Base-by-base conservation (phyloP, 192 early-diverging fungal genomes). In the Chytriomyces hyalinus region DNA sequence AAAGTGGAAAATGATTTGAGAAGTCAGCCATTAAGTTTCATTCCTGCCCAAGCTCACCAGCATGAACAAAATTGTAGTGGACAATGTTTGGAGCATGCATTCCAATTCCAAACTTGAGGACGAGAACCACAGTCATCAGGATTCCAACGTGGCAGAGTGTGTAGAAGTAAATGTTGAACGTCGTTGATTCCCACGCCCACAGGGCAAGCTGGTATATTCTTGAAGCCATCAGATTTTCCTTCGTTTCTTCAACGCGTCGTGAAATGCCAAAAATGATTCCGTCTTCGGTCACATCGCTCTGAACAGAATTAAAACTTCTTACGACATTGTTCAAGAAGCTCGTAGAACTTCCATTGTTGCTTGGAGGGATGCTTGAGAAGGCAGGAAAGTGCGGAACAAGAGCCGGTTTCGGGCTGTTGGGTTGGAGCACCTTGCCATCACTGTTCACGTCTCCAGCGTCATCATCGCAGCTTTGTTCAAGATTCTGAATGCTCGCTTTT, bases 281-380 rank as follows among this genome's bases (percentile, higher is more conserved):
- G 64, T 75, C 73, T 20, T 75, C 73, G 13, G 73, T 75, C 64
- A 75, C 66, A 24, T 75, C 73, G 20, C 53, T 57, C 20, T 57
- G 53, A 13, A 57, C 20, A 13, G 53, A 57, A n/a, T 57, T 13
- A 13, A 13, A 20, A 57, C 53, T 57, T 20, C 20, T 13, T 20
- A 1, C 20, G 15, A 13, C 53, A 57, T n/a, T n/a, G 13, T 13
- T 5, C 15, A 13, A n/a, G 20, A n/a, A n/a, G 13, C 15, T n/a
- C 20, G 5, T 4, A n/a, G 53, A 57, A 20, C 15, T 20, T 57
- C 5, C 53, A 57, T 57, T 57, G 53, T 13, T 20, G 20, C 4
- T 57, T n/a, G 13, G 15, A 57, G 53, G 53, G 36, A 0, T 36
- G 36, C 36, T 36, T 36, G 36, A 2, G 36, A 36, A 36, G 36